Conservation (phyloP, 73 alveolate genomes). For the Effrenium voratum region DNA sequence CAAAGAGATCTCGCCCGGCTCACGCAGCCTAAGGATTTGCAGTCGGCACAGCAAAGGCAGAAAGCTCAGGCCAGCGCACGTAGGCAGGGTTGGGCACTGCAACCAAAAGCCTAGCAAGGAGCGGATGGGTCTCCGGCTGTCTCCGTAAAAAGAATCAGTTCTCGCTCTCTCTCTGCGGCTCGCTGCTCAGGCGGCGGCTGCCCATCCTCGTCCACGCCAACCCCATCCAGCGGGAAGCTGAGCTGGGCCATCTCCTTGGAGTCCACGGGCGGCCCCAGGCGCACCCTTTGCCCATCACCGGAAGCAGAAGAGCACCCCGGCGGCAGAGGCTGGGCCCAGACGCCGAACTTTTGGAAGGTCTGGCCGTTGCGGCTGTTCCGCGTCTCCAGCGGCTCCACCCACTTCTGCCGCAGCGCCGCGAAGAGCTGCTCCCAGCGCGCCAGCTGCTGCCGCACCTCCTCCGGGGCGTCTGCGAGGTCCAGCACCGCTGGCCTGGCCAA, state of each 20-base stretch:
- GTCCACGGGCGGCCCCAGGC: slow-evolving; percentile 40
- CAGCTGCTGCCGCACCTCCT: too few species aligned
- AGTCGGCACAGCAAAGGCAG: too few species aligned
- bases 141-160: too few species aligned
- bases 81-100: background rate
- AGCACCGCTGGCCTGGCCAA: too few species aligned
- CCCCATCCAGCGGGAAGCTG: slow-evolving; percentile 61
- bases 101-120: background rate
- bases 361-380: slow-evolving; percentile 45
- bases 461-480: too few species aligned
- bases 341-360: slow-evolving; percentile 42
- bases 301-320: too few species aligned
- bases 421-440: background rate
- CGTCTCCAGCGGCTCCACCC: background rate
- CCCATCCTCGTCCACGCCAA: slow-evolving; percentile 46
- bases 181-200: background rate
- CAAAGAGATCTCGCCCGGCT: slow-evolving; percentile 48
- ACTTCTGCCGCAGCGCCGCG: background rate
- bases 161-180: too few species aligned
- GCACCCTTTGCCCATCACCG: slow-evolving; percentile 1
- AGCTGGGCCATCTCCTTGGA: slow-evolving; percentile 15
- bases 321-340: slow-evolving; percentile 28
- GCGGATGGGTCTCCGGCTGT: too few species aligned
- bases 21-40: background rate
- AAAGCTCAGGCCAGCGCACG: background rate